phyloP scores from a whole-genome alignment of 352 stramenopile species.

The Hyaloperonospora brassicae region DNA sequence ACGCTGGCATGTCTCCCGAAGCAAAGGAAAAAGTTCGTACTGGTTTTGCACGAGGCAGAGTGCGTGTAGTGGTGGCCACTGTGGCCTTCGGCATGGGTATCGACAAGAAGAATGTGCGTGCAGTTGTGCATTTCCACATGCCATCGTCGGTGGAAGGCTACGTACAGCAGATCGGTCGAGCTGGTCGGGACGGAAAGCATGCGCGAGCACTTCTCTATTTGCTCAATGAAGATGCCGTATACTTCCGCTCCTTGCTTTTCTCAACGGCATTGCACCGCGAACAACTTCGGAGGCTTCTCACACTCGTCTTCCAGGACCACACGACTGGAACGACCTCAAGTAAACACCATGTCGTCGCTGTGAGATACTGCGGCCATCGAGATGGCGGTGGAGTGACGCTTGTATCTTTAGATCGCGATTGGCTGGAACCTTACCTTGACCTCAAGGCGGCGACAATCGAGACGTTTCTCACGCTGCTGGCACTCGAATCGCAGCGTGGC shows the following conservation, averaged over 20 bases:
- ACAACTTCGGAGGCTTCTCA: slow-evolving; percentile 43
- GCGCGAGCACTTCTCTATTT: slow-evolving; percentile 61
- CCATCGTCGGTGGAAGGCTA: slow-evolving; percentile 97
- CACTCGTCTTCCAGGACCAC: slow-evolving; percentile 30
- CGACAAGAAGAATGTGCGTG: slow-evolving; percentile 95
- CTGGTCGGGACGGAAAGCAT: slow-evolving; percentile 89
- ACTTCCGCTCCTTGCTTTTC: slow-evolving; percentile 66
- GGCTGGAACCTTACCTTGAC: slow-evolving; percentile 54
- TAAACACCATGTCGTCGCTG: slow-evolving; percentile 22
- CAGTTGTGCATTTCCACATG: slow-evolving; percentile 97
- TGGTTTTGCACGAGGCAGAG: slow-evolving; percentile 84
- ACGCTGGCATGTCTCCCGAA: slow-evolving; percentile 87
- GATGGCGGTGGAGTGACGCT: slow-evolving; percentile 14
- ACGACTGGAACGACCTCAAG: neutral
- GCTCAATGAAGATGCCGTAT: slow-evolving; percentile 50
- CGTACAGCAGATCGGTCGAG: slow-evolving; percentile 95
- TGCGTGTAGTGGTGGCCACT: slow-evolving; percentile 92
- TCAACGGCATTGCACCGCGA: slow-evolving; percentile 51
- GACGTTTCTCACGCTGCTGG: slow-evolving; percentile 66
- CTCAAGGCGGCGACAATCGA: slow-evolving; percentile 69
- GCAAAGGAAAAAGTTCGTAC: slow-evolving; percentile 68
- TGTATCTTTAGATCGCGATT: slow-evolving; percentile 48
- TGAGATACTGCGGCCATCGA: slow-evolving; percentile 15
- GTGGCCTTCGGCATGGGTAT: slow-evolving; percentile 98
- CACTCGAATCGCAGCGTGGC: slow-evolving; percentile 24